A percentile compares a stretch with the other conserved stretches of the same genome.
Evolutionary conservation across 2,329 filamentous ascomycete genomes (phyloP).

Genomic region (Ophiosphaerella narmari): DNA sequence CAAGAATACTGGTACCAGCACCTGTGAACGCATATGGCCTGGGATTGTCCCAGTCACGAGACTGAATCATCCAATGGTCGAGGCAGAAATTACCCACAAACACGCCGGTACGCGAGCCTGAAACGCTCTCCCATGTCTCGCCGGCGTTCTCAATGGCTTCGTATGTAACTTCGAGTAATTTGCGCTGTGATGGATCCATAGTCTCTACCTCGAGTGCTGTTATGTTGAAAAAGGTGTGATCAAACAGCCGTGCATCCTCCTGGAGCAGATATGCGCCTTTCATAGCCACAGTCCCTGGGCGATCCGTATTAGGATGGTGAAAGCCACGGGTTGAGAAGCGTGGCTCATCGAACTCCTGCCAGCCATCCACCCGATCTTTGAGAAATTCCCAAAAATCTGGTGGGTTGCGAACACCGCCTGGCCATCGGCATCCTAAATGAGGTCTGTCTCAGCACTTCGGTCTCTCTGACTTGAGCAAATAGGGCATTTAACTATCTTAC

Average conservation of each 20-base stretch:
- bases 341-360: conserved; percentile 30
- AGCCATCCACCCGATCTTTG: conserved; percentile 30
- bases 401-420: too few relatives aligned
- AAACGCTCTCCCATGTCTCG: conserved; percentile 27
- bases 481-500: too few relatives aligned
- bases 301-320: conserved; percentile 28
- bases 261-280: conserved; percentile 33
- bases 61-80: conserved; percentile 19
- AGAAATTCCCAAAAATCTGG: conserved; percentile 37
- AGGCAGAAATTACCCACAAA: conserved; percentile 24
- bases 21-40: conserved; percentile 19
- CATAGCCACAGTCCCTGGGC: conserved; percentile 29
- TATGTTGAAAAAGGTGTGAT: conserved; percentile 40
- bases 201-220: conserved; percentile 16
- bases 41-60: conserved; percentile 18
- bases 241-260: conserved; percentile 42
- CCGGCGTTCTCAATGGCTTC: conserved; percentile 49
- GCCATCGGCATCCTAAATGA: too few relatives aligned
- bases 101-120: conserved; percentile 24
- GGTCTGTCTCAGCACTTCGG: too few relatives aligned
- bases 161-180: conserved; percentile 34
- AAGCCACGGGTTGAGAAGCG: conserved; percentile 40
- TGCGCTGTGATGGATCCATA: conserved; percentile 35
- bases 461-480: too few relatives aligned
- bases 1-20: conserved; percentile 16